Evolutionary conservation across 805 yeast species (phyloP), one percentile per base, ranked within the genome.

Genomic region (Candida maris): DNA sequence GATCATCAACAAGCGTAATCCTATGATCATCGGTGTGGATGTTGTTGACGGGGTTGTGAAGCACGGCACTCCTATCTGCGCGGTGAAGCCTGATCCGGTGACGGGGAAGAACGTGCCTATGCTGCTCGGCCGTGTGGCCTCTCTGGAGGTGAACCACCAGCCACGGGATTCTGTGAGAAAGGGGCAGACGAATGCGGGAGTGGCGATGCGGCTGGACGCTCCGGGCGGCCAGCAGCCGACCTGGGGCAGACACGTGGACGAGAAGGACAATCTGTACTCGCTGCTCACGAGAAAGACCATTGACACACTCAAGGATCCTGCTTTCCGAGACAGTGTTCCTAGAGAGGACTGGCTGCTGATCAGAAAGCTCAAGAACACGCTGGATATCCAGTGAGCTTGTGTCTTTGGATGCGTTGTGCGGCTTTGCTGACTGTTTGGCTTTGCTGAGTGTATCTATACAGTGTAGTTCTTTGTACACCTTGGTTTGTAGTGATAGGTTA

Each of bases 211-310:
- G 71, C 73, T 93, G 56, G 98, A 93, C 39, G 83, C 86, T 53
- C 89, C 95, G 48, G 84, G 95, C 29, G 73, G 84, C 40, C 91
- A 85, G 47, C 96, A 88, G 67, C 97, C 98, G 37, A 81, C 86
- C 10, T 93, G 97, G 97, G 99, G 99, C 46, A 86, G 98, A 70
- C 99, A 93, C 59, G 94, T 93, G 51, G 96, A 88, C 62, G 99
- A 93, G 66, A 70, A 77, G 41, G 99, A 93, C 63, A 73, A 76
- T 30, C 70, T 93, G 58, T 93, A 89, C 67, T 91, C 98, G n/a
- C 72, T 84, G 68, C 76, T 93, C 46, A 60, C 93, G 9, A 80
- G 98, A 72, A 85, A 73, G 64, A 85, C 96, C 23, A 89, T 93
- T 51, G 97, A 93, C 61, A 85, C 95, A n/a, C 78, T 93, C 73